Conservation (phyloP, 2,329 filamentous ascomycete species). For the Aspergillus piperis region DNA sequence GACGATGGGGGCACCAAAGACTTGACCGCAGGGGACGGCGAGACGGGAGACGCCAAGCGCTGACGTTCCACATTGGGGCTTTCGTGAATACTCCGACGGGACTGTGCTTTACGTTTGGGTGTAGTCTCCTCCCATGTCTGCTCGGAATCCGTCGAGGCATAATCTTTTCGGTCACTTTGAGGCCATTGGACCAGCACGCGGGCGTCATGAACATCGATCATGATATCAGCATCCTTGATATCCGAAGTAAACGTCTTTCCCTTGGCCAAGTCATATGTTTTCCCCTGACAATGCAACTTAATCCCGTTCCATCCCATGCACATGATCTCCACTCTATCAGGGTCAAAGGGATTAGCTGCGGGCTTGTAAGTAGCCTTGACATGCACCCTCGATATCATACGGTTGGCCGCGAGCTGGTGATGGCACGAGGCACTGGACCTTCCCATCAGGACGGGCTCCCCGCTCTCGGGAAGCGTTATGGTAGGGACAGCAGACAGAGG, state of each 20-base stretch:
- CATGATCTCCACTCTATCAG: conserved; percentile 80
- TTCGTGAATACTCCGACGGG: conserved; percentile 34
- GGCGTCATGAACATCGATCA: conserved; percentile 92
- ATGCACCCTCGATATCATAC: conserved; percentile 89
- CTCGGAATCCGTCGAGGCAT: conserved; percentile 60
- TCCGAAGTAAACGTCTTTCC: conserved; percentile 88
- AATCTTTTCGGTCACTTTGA: conserved; percentile 54
- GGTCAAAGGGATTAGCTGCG: conserved; percentile 65
- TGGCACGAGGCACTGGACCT: conserved; percentile 94
- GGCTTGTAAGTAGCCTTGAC: conserved; percentile 83
- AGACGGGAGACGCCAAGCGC: conserved; percentile 73
- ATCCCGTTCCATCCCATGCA: conserved; percentile 96
- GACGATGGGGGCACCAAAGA: conserved; percentile 45
- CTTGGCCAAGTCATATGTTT: conserved; percentile 81
- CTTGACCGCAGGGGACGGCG: conserved; percentile 63
- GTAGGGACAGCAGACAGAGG: conserved; percentile 83
- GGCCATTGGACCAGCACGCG: conserved; percentile 91
- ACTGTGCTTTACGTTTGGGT: conserved; percentile 37
- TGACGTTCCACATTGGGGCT: conserved; percentile 60
- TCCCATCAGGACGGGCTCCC: conserved; percentile 82
- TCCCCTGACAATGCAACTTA: conserved; percentile 87
- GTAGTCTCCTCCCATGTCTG: conserved; percentile 67
- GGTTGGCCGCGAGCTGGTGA: conserved; percentile 89
- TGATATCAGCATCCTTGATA: conserved; percentile 83
- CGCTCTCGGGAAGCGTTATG: conserved; percentile 76